These are phyloP conservation scores for Emericellopsis cladophorae DNA, from an alignment of 2,329 filamentous ascomycete genomes.

Conservation along the genomic window DNA sequence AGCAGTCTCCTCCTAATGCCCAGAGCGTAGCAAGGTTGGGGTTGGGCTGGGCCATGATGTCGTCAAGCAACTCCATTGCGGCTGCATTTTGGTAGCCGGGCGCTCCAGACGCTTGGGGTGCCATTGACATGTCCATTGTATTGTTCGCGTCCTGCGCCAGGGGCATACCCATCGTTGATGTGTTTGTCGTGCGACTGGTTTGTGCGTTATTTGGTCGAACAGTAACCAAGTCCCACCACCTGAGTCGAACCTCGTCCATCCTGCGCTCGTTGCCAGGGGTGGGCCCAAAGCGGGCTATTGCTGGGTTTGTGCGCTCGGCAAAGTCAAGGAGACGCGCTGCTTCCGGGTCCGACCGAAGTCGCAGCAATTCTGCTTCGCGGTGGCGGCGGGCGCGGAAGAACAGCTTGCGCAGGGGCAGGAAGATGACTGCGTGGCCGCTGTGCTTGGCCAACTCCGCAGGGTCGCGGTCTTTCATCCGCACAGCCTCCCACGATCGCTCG, in stretches of 20 bases:
- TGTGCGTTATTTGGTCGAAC: conserved; percentile 20
- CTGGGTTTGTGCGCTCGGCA: conserved; percentile 29
- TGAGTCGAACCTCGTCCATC: conserved; percentile 30
- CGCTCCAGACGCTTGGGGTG: conserved; percentile 5
- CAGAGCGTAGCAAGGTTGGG: conserved; percentile 22
- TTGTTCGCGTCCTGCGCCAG: neutral
- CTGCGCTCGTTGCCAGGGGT: conserved; percentile 31
- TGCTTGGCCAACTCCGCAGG: conserved; percentile 30
- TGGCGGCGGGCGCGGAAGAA: conserved; percentile 38
- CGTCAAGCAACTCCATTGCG: conserved; percentile 21
- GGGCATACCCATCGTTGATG: neutral
- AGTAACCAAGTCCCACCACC: conserved; percentile 32
- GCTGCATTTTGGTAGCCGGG: too few species aligned
- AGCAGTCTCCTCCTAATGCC: neutral
- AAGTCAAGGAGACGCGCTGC: conserved; percentile 36
- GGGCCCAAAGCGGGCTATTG: conserved; percentile 32
- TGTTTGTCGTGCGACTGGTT: neutral
- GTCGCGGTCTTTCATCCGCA: conserved; percentile 25
- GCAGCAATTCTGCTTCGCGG: conserved; percentile 34
- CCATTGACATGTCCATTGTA: neutral
- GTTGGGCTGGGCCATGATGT: conserved; percentile 21
- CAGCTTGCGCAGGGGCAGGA: conserved; percentile 40
- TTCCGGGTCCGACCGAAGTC: conserved; percentile 32
- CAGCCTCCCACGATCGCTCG: conserved; percentile 35
- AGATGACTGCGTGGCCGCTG: conserved; percentile 32